Evolutionary conservation across 1,139 yeast species (phyloP), one percentile per base, ranked within the genome.

Genomic region (Suhomyces bokatorum): DNA sequence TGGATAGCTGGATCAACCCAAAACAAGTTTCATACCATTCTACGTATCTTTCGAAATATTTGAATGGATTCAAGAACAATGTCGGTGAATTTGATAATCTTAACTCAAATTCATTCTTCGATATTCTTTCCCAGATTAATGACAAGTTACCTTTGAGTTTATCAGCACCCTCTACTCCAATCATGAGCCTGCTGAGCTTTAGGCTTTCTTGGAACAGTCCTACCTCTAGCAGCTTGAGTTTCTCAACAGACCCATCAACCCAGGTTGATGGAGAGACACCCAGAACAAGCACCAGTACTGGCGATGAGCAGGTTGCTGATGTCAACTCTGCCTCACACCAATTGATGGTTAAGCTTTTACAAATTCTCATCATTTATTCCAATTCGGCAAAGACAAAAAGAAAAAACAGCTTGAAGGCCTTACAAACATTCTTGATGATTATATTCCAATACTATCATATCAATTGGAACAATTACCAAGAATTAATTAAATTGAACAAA

Each of bases 81-180:
- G 47, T 58, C 22, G 48, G 56, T 15, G 78, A 73, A 51, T 73
- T 72, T 51, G 67, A 64, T 16, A 55, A 59, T 35, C 60, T 73
- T 43, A 66, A 58, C 47, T 56, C 68, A 3, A 60, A 55, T 27
- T 53, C 53, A 14, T 57, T 72, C 9, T 70, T 71, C 45, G 74
- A 70, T 45, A 58, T 73, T 22, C 45, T 73, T 13, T 49, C 60
- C 34, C 77, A 72, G 48, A 56, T 73, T 30, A 70, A 70, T 52
- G 78, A 73, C 55, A 64, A 63, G 44, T 59, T 71, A 37, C 78
- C 78, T 0, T 62, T 73, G 49, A 70, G 77, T 55, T 60, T 73
- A 40, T 69, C 75, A 14, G 78, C 78, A 7, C 77, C 78, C 6
- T 62, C 73, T 1, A 73, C 78, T 7, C 78, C 78, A 16, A 59